These are phyloP conservation scores for Eimeria sp. DNA, from an alignment of 169 alveolate species.

Conservation along the genomic window DNA sequence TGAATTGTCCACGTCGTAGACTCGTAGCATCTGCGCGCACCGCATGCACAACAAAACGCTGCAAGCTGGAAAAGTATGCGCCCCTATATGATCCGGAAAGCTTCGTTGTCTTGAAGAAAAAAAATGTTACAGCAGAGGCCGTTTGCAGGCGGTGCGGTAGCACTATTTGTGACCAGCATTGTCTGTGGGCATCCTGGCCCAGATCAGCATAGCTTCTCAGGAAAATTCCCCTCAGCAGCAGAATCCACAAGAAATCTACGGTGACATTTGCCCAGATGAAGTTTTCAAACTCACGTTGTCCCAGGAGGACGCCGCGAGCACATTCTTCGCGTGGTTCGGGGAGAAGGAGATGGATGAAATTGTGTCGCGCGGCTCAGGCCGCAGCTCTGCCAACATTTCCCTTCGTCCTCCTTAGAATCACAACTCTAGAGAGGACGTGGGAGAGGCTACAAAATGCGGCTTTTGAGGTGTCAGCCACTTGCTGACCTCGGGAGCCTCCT, in stretches of 20 bases:
- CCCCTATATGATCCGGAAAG: not conserved
- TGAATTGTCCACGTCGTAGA: slow-evolving; percentile 76
- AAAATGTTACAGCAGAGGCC: not conserved
- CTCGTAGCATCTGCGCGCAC: slow-evolving; percentile 76
- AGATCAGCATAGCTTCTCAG: not conserved
- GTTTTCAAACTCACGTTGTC: slow-evolving; percentile 68
- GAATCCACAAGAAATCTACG: not conserved
- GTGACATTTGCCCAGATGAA: not conserved
- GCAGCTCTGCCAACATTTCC: slow-evolving; percentile 77
- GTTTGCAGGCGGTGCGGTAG: not conserved
- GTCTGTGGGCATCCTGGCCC: not conserved
- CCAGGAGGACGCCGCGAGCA: slow-evolving; percentile 80
- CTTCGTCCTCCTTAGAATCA: not conserved
- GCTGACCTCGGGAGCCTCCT: not conserved
- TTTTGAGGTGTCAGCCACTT: not conserved
- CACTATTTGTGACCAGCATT: not conserved
- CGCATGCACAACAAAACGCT: not conserved
- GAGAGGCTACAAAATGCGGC: slow-evolving; percentile 1
- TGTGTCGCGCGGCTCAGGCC: slow-evolving; percentile 83
- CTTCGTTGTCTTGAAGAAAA: not conserved
- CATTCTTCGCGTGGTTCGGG: slow-evolving; percentile 73
- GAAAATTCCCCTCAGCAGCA: not conserved
- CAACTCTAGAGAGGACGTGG: not conserved
- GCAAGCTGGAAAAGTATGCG: not conserved
- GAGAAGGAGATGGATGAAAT: slow-evolving; percentile 77